Conservation (phyloP, 2,329 filamentous ascomycete genomes). For the Nemania sp. region DNA sequence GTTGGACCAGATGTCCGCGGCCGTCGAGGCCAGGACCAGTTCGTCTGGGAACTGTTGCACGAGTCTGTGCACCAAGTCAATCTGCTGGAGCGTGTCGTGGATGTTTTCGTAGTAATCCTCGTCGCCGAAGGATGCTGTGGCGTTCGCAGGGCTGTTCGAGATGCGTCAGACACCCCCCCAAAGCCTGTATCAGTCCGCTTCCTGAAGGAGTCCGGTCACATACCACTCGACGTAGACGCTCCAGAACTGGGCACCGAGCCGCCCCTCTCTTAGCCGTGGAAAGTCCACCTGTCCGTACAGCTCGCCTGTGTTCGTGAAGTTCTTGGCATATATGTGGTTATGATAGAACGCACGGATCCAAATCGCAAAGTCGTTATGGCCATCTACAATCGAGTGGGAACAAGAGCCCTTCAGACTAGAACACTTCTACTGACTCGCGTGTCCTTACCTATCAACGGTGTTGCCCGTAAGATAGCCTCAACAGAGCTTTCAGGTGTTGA, state of each 20-base stretch:
- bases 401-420: neutral
- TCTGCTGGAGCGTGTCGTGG: constrained; percentile 50
- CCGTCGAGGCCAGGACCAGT: constrained; percentile 1
- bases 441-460: neutral
- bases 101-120: constrained; percentile 35
- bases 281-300: constrained; percentile 17
- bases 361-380: constrained; percentile 15
- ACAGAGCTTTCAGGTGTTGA: neutral
- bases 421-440: neutral
- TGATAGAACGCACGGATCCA: constrained; percentile 20
- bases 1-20: constrained; percentile 34
- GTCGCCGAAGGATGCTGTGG: constrained; percentile 22
- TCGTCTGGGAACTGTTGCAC: constrained; percentile 13
- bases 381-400: constrained; percentile 1
- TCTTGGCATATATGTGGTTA: constrained; percentile 6
- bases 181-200: neutral
- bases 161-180: neutral
- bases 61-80: constrained; percentile 50
- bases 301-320: neutral
- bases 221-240: constrained; percentile 43
- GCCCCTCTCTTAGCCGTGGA: constrained; percentile 32
- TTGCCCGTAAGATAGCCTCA: neutral
- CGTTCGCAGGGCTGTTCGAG: neutral
- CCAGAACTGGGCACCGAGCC: constrained; percentile 44
- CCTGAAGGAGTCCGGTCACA: neutral